Evolutionary conservation across 164 flowering plant genomes (phyloP).

Genomic region (Dillenia turbinata): DNA sequence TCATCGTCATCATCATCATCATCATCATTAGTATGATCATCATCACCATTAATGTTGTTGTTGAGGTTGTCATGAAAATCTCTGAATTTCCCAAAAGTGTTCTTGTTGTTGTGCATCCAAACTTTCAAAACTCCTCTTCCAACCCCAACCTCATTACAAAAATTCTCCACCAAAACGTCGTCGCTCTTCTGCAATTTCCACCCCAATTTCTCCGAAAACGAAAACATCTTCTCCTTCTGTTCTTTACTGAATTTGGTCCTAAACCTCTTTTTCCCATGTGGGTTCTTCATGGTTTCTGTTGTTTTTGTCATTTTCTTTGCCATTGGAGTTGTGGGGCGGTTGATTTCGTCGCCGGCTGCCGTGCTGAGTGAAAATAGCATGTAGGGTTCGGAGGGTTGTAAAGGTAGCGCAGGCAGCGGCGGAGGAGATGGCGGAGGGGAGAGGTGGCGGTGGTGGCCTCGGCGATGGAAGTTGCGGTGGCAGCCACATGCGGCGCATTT

Average conservation of each 20-base stretch:
- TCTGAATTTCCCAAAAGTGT: conserved; percentile 27
- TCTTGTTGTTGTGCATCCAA: conserved; percentile 89
- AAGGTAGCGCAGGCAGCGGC: conserved; percentile 16
- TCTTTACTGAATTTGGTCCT: conserved; percentile 65
- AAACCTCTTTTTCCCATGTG: conserved; percentile 47
- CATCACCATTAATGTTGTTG: not conserved
- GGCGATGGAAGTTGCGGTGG: conserved; percentile 65
- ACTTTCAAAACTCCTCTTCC: conserved; percentile 58
- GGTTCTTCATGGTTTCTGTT: conserved; percentile 5
- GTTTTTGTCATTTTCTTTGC: conserved; percentile 2
- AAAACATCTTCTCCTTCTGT: conserved; percentile 84
- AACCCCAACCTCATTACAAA: conserved; percentile 67
- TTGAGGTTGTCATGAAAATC: not conserved
- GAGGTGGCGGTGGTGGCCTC: conserved; percentile 24
- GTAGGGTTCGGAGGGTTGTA: conserved; percentile 42
- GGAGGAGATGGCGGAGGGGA: conserved; percentile 16
- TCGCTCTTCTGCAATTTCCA: conserved; percentile 71
- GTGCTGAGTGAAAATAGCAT: conserved; percentile 49
- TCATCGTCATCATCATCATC: too few relatives aligned
- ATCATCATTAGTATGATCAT: too few relatives aligned
- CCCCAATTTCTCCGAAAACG: conserved; percentile 57
- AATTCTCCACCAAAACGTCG: conserved; percentile 41
- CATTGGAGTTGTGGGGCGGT: too few relatives aligned
- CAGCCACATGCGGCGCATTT: conserved; percentile 67
- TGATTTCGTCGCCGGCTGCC: conserved; percentile 7